phyloP scores from a whole-genome alignment of 768 basidiomycete species.

The Phanerochaete carnosa region DNA sequence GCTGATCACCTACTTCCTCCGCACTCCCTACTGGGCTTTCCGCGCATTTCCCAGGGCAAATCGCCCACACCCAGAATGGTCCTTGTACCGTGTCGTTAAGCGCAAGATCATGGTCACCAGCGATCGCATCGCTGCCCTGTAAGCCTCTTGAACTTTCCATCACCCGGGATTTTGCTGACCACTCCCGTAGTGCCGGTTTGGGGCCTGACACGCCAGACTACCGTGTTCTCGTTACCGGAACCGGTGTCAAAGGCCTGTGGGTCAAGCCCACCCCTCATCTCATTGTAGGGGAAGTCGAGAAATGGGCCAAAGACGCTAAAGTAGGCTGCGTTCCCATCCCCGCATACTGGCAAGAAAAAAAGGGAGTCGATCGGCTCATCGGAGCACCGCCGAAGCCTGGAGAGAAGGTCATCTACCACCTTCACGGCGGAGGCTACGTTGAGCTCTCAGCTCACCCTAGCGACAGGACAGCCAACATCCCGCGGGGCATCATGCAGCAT shows the following conservation, averaged over 20 bases:
- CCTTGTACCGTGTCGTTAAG: background rate
- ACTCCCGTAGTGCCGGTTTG: background rate
- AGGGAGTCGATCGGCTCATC: conserved; percentile 12
- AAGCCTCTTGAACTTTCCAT: background rate
- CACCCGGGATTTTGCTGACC: background rate
- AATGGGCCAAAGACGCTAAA: conserved; percentile 10
- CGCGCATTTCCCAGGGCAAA: background rate
- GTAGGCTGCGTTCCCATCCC: conserved; percentile 16
- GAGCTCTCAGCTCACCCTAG: conserved; percentile 53
- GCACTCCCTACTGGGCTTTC: conserved; percentile 1
- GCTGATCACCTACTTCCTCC: conserved; percentile 1
- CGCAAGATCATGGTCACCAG: background rate
- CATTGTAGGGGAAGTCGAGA: conserved; percentile 20
- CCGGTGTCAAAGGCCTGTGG: conserved; percentile 13
- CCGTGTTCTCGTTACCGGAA: conserved; percentile 1
- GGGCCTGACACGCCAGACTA: background rate
- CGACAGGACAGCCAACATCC: conserved; percentile 42
- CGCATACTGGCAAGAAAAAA: conserved; percentile 23
- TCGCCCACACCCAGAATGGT: background rate
- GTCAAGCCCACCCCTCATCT: conserved; percentile 14
- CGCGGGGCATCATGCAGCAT: conserved; percentile 43
- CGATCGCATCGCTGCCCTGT: background rate
- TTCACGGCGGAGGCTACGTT: conserved; percentile 65
- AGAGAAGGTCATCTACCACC: conserved; percentile 54
- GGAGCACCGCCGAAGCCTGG: conserved; percentile 40